A percentile compares a stretch with the other conserved stretches of the same genome.
Evolutionary conservation across 2,329 filamentous ascomycete species (phyloP).

Genomic region (Aspergillus sp.): DNA sequence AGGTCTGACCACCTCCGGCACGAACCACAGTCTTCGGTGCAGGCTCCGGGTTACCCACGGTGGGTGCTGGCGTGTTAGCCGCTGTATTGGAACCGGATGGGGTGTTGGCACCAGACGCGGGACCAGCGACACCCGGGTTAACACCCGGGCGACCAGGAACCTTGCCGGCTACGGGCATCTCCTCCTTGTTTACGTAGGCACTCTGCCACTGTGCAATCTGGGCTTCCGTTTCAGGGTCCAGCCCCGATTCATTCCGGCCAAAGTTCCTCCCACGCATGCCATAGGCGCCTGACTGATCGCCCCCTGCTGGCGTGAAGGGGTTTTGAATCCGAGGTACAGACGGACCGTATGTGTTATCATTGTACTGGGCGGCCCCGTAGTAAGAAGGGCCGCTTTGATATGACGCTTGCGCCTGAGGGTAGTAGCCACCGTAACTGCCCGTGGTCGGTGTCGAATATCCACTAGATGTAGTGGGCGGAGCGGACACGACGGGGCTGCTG

Average conservation of each 20-base stretch:
- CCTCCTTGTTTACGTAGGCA: constrained; percentile 72
- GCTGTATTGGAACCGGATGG: constrained; percentile 33
- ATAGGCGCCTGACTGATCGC: constrained; percentile 32
- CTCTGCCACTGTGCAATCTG: constrained; percentile 95
- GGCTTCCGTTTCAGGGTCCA: constrained; percentile 80
- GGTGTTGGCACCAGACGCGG: constrained; percentile 45
- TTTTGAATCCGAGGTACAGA: constrained; percentile 73
- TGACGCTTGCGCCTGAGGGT: constrained; percentile 42
- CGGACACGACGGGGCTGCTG: constrained; percentile 40
- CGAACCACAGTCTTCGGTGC: constrained; percentile 82
- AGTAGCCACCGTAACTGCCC: constrained; percentile 44
- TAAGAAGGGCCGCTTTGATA: constrained; percentile 43
- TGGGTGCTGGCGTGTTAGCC: constrained; percentile 47
- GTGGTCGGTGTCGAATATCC: constrained; percentile 43
- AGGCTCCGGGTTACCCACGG: constrained; percentile 44
- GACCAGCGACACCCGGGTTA: constrained; percentile 35
- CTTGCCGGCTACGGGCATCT: constrained; percentile 40
- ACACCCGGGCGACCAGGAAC: constrained; percentile 48
- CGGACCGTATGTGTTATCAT: constrained; percentile 51
- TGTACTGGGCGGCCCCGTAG: constrained; percentile 50
- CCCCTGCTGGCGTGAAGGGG: constrained; percentile 70
- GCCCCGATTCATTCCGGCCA: constrained; percentile 41
- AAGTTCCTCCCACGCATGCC: constrained; percentile 33
- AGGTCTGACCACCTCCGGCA: constrained; percentile 85
- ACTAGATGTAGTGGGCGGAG: constrained; percentile 36